Percentiles rank a stretch among this genome's conserved stretches.
Evolutionary conservation across 805 yeast species (phyloP).

Genomic region (Nakazawaea sp.): DNA sequence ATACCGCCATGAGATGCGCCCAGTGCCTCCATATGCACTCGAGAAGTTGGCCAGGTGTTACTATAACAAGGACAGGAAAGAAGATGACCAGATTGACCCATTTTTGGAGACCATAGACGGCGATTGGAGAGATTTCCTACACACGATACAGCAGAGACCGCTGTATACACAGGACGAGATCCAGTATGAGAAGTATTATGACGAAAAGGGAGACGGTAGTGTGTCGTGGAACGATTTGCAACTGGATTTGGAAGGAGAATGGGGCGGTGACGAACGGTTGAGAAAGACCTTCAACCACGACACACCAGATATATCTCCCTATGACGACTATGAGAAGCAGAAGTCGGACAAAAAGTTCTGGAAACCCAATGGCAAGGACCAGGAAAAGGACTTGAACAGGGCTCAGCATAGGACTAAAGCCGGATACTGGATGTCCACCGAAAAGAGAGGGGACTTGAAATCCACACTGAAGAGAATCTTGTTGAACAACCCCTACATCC

Average conservation of each 20-base stretch:
- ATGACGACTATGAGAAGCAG: slow-evolving; percentile 7
- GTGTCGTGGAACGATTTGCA: slow-evolving; percentile 12
- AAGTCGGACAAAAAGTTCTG: neutral
- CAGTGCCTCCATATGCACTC: slow-evolving; percentile 61
- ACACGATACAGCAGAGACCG: slow-evolving; percentile 19
- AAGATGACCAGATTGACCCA: slow-evolving; percentile 14
- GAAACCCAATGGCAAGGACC: slow-evolving; percentile 12
- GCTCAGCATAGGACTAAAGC: slow-evolving; percentile 45
- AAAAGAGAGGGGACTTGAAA: slow-evolving; percentile 54
- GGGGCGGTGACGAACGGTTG: slow-evolving; percentile 71
- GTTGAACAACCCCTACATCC: slow-evolving; percentile 73
- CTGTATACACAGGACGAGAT: slow-evolving; percentile 20
- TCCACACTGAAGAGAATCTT: slow-evolving; percentile 55
- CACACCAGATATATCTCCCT: slow-evolving; percentile 19
- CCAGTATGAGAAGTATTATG: slow-evolving; percentile 12
- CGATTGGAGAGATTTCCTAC: slow-evolving; percentile 16
- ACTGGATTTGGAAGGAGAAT: slow-evolving; percentile 41
- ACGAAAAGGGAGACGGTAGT: slow-evolving; percentile 11
- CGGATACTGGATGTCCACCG: slow-evolving; percentile 63
- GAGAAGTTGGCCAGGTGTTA: slow-evolving; percentile 42
- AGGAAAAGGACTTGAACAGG: slow-evolving; percentile 9
- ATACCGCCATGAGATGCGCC: slow-evolving; percentile 19
- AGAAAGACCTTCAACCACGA: slow-evolving; percentile 41
- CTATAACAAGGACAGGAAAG: slow-evolving; percentile 22
- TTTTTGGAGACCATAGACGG: slow-evolving; percentile 15